Conservation (phyloP, 169 alveolate species). For the Plasmodium inui region DNA sequence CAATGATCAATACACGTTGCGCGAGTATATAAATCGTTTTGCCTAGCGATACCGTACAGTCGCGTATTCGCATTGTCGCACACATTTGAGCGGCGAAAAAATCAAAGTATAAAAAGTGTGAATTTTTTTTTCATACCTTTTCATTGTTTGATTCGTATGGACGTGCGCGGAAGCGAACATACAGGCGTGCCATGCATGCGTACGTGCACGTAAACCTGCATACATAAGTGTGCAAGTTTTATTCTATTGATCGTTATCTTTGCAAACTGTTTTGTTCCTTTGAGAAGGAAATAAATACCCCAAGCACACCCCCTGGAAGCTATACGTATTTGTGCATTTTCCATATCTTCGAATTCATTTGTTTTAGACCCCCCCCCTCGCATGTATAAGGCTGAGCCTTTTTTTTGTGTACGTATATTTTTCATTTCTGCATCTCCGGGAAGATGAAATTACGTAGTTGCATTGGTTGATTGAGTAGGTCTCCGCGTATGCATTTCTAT, state of each 20-base stretch:
- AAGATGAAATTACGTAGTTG: constrained; percentile 4
- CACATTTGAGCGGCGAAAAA: not conserved
- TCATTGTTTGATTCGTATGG: not conserved
- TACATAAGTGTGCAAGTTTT: not conserved
- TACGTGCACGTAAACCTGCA: not conserved
- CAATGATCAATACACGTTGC: not conserved
- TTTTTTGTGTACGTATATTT: not conserved
- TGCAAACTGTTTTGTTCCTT: not conserved
- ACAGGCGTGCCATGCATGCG: not conserved
- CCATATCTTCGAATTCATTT: not conserved
- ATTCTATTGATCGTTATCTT: not conserved
- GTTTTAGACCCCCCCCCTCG: not conserved
- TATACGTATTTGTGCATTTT: not conserved
- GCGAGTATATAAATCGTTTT: not conserved
- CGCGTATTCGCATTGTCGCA: not conserved
- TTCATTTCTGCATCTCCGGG: not conserved
- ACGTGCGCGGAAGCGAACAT: not conserved
- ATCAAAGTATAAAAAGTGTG: not conserved
- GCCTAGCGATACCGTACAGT: not conserved
- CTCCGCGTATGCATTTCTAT: not conserved
- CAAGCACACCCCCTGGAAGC: not conserved
- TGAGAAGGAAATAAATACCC: not conserved
- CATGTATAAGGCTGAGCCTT: not conserved
- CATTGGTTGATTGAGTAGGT: not conserved
- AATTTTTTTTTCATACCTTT: not conserved